Base-by-base conservation (phyloP, 805 yeast species). In the Myxozyma neotropica region DNA sequence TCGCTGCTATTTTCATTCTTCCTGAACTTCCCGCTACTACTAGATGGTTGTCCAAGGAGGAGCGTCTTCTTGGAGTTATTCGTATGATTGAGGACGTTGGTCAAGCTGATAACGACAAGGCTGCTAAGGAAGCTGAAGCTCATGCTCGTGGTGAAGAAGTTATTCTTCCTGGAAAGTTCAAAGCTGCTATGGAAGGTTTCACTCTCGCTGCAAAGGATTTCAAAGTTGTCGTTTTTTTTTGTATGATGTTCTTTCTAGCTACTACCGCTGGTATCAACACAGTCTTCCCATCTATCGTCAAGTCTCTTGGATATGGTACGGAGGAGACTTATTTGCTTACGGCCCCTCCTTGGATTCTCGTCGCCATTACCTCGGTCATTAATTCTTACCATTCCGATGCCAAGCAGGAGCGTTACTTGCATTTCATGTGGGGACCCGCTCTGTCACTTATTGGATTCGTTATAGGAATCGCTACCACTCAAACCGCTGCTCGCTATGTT, bases 181-280 rank as follows among this genome's bases (percentile, higher is more conserved):
- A 15, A 19, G 24, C 46, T 33, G 42, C 33, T 10, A 15, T 39
- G 38, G 49, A 49, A 46, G 65, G 65, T 2, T 36, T 61, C 26
- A 19, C 12, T 24, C 35, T 61, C 36, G 71, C 72, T 3, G 42
- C 63, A 23, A 51, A 42, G 13, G 72, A 70, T 54, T 43, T 45
- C 48, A 70, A 69, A 58, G 67, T 67, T 13, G 57, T 65, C 54
- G 52, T 55, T 15, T 53, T 57, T 12, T 42, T 57, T 17, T 58
- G 55, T 2, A 57, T 67, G 38, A 51, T 69, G 55, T 65, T 65
- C 43, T 78, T 77, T 70, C 71, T 79, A 31, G 86, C 81, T 51
- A 83, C 83, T 26, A 84, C 86, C 40, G 80, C 83, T 64, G 85
- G 86, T 69, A 84, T 82, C 48, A 81, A 85, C 19, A 58, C 66